Percentiles rank a stretch among this genome's conserved stretches.
Evolutionary conservation across 83 land plant species (phyloP).

Genomic region (Larix sibirica): DNA sequence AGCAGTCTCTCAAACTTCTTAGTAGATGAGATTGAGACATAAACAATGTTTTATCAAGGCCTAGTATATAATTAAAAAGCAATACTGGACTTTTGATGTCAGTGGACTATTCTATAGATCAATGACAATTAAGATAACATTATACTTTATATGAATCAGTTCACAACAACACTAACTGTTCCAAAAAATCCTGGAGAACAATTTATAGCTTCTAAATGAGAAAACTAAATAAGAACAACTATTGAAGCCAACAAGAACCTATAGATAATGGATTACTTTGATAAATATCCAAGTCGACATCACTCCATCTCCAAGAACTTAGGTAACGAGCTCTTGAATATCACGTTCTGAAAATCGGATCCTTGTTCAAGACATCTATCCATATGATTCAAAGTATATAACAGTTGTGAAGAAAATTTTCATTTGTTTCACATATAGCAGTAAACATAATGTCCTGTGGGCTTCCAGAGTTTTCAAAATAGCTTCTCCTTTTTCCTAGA

Average conservation of each 20-base stretch:
- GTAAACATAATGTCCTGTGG: slow-evolving; percentile 42
- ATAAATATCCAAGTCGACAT: slow-evolving; percentile 92
- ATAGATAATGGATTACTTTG: slow-evolving; percentile 40
- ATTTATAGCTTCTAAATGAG: neutral
- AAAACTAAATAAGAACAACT: neutral
- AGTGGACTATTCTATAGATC: slow-evolving; percentile 85
- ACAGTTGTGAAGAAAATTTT: neutral
- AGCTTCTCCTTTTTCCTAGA: slow-evolving; percentile 63
- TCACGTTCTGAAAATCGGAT: slow-evolving; percentile 49
- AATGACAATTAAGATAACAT: neutral
- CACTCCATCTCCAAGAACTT: slow-evolving; percentile 86
- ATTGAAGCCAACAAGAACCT: slow-evolving; percentile 6
- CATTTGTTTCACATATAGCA: slow-evolving; percentile 26
- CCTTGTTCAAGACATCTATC: neutral
- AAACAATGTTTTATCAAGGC: slow-evolving; percentile 89
- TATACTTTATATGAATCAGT: neutral
- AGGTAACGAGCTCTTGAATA: slow-evolving; percentile 83
- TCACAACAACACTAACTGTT: neutral
- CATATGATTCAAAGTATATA: slow-evolving; percentile 1
- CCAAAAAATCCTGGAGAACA: neutral
- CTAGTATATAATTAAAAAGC: slow-evolving; percentile 62
- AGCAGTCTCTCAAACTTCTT: slow-evolving; percentile 47
- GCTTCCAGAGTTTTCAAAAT: slow-evolving; percentile 39
- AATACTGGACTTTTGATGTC: slow-evolving; percentile 71
- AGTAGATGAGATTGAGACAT: slow-evolving; percentile 55